A percentile compares a stretch with the other conserved stretches of the same genome.
These are phyloP conservation scores for Exserohilum turcica DNA, from an alignment of 2,329 filamentous ascomycete genomes.

Conservation along the genomic window DNA sequence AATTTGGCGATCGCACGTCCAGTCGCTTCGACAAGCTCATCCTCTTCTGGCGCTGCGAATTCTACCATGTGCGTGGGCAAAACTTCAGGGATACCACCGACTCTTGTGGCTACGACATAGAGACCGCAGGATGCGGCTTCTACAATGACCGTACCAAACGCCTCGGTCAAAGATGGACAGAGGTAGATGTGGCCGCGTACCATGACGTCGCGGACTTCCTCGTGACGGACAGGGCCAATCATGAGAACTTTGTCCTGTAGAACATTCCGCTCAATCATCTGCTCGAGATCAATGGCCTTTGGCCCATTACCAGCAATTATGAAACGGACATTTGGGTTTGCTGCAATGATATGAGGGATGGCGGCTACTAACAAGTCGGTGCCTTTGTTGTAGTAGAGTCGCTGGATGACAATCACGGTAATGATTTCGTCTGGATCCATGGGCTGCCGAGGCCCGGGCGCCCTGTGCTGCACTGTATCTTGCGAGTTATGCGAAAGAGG, in stretches of 20 bases:
- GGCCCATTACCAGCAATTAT: slow-evolving; percentile 95
- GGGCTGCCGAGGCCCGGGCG: slow-evolving; percentile 65
- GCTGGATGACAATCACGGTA: slow-evolving; percentile 95
- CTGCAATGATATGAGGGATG: slow-evolving; percentile 87
- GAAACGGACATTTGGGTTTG: slow-evolving; percentile 91
- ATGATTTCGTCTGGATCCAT: slow-evolving; percentile 85
- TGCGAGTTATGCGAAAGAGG: slow-evolving; percentile 60
- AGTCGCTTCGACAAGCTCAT: slow-evolving; percentile 89
- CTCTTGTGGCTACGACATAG: slow-evolving; percentile 95
- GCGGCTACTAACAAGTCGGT: slow-evolving; percentile 96
- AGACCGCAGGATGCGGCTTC: slow-evolving; percentile 95
- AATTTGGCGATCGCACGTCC: slow-evolving; percentile 86
- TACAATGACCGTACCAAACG: slow-evolving; percentile 96
- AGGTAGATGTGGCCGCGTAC: slow-evolving; percentile 95
- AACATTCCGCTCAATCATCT: slow-evolving; percentile 95
- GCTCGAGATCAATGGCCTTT: slow-evolving; percentile 96
- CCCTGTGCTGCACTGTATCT: slow-evolving; percentile 34
- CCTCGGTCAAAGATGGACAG: slow-evolving; percentile 92
- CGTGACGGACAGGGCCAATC: slow-evolving; percentile 88
- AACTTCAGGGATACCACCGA: slow-evolving; percentile 96
- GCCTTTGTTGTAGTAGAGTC: slow-evolving; percentile 98
- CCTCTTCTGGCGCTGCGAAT: slow-evolving; percentile 95
- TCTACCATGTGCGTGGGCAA: slow-evolving; percentile 96
- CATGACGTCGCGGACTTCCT: slow-evolving; percentile 98
- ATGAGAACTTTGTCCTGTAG: slow-evolving; percentile 92